Base-by-base conservation (phyloP, 129 eudicot genomes). In the Arctium minus region DNA sequence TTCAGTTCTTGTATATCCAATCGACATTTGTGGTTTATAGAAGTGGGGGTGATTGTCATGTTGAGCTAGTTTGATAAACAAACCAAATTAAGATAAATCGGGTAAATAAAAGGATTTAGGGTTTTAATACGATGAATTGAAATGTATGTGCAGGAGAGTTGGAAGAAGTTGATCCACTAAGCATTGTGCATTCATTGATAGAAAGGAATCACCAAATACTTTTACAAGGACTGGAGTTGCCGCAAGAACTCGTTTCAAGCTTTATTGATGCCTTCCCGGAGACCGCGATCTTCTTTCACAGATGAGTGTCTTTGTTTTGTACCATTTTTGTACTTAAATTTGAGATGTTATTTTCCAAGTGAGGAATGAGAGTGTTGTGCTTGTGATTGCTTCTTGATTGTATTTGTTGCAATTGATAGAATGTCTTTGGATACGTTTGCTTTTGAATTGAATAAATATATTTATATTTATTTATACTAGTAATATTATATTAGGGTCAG, bases 181-280 rank as follows among this genome's bases (percentile, higher is more conserved):
- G 42, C 38, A 60, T 86, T 13, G 85, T 82, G 83, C 77, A 62
- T 38, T 87, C 88, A 15, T 75, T 90, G 71, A 68, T 92, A 27
- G 86, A 84, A 86, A 92, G 79, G 73, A 86, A 90, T 84, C 89
- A 84, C 68, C 88, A 74, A 68, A 74, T 85, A 70, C 89, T 87
- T 48, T 18, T 83, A 70, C 89, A 85, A 80, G 80, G 81, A 79
- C 86, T 83, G 15, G 32, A 77, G 42, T 76, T 90, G 70, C 86
- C 94, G 9, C 85, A 68, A 27, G 85, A 88, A 87, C 85, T 88
- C 29, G 62, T 92, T 76, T 81, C 90, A 44, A 87, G 86, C 79
- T 92, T 90, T 62, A 77, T 90, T 30, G 60, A 84, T 17, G 73
- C 79, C 79, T 92, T 90, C 79, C 97, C 97, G 0, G 88, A 92